These are phyloP conservation scores for Madurella fahalii DNA, from an alignment of 2,329 filamentous ascomycete species.

Conservation along the genomic window DNA sequence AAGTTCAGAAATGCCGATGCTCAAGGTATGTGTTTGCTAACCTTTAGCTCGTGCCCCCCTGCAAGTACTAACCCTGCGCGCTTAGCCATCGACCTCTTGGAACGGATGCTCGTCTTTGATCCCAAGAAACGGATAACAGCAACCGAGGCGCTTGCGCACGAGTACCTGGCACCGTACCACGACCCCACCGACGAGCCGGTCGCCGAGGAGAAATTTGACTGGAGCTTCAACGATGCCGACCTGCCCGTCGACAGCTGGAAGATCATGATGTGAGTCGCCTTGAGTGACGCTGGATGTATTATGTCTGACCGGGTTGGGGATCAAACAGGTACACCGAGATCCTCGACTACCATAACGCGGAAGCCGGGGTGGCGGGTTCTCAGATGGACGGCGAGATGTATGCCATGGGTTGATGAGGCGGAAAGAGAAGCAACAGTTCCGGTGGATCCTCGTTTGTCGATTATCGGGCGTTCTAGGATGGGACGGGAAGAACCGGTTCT, in stretches of 20 bases:
- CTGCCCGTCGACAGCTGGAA: conserved; percentile 99
- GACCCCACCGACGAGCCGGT: conserved; percentile 95
- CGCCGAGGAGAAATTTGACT: conserved; percentile 96
- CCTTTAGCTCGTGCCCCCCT: neutral
- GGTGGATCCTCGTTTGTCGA: neutral
- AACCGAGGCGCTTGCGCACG: conserved; percentile 78
- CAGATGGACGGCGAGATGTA: conserved; percentile 37
- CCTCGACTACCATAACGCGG: conserved; percentile 95
- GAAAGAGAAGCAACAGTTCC: neutral
- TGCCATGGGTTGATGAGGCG: neutral
- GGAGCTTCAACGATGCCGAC: conserved; percentile 99
- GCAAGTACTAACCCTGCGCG: conserved; percentile 12
- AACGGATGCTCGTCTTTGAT: conserved; percentile 97
- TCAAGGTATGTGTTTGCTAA: conserved; percentile 53
- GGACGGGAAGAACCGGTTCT: neutral
- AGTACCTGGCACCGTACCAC: conserved; percentile 94
- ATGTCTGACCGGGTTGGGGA: conserved; percentile 23
- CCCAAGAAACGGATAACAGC: conserved; percentile 94
- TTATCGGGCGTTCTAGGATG: neutral
- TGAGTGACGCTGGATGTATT: neutral
- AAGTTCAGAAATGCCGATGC: conserved; percentile 97
- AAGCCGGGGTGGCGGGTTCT: conserved; percentile 40
- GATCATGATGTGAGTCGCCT: conserved; percentile 87
- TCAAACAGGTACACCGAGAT: conserved; percentile 89
- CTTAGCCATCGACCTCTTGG: conserved; percentile 83